Percentiles rank a stretch among this genome's conserved stretches.
Conservation (phyloP, 768 basidiomycete genomes). For the Amanita pseudoporphyria region DNA sequence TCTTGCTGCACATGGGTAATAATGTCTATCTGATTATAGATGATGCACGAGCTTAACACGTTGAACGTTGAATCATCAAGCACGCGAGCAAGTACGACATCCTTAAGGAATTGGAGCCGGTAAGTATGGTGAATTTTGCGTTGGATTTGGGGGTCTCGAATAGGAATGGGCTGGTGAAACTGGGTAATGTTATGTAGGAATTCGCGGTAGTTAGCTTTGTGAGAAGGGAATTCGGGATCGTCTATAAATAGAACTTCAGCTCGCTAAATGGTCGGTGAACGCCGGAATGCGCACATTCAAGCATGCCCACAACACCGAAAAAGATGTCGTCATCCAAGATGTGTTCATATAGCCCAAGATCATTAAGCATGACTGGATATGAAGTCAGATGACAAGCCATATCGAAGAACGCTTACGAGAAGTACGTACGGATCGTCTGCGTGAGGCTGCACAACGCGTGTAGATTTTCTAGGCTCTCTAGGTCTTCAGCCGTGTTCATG, state of each 20-base stretch:
- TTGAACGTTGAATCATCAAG: conserved; percentile 97
- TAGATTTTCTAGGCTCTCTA: conserved; percentile 84
- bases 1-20: conserved; percentile 84
- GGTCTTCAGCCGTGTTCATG: conserved; percentile 82
- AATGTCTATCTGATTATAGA: conserved; percentile 99
- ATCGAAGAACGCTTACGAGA: conserved; percentile 2
- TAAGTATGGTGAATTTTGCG: conserved; percentile 96
- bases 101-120: conserved; percentile 94
- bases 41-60: conserved; percentile 93
- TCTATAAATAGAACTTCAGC: conserved; percentile 36
- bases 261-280: conserved; percentile 8
- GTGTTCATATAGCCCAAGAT: conserved; percentile 90
- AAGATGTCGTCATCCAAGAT: conserved; percentile 91
- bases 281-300: conserved; percentile 71
- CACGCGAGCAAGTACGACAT: conserved; percentile 91
- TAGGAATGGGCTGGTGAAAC: conserved; percentile 84
- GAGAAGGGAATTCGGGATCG: conserved; percentile 92
- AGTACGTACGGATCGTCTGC: conserved; percentile 77
- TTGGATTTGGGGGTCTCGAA: conserved; percentile 66
- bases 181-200: conserved; percentile 77
- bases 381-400: conserved; percentile 4
- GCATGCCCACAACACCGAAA: conserved; percentile 88
- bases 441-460: conserved; percentile 88
- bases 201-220: conserved; percentile 96
- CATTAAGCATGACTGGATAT: conserved; percentile 80